Conservation (phyloP, 257 asterid genomes). For the Oldenlandia corymbosa region DNA sequence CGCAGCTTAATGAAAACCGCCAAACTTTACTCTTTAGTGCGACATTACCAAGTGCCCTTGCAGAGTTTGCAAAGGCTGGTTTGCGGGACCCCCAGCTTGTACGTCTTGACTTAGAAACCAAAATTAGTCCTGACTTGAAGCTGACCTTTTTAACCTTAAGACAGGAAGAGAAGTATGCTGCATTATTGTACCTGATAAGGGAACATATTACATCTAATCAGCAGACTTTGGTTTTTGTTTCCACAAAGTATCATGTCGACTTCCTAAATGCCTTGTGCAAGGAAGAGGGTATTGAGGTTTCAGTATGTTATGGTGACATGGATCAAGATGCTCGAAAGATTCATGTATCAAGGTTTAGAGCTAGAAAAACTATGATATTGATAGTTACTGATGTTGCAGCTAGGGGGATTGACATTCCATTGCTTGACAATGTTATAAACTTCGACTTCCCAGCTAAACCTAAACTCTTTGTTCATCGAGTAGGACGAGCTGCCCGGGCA, state of each 20-base stretch:
- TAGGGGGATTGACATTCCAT: constrained; percentile 95
- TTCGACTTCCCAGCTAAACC: constrained; percentile 91
- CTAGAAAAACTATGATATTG: constrained; percentile 83
- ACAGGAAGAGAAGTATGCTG: constrained; percentile 82
- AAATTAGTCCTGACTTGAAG: constrained; percentile 83
- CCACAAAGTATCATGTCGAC: constrained; percentile 93
- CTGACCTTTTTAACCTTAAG: constrained; percentile 75
- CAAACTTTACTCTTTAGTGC: constrained; percentile 95
- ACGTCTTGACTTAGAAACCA: constrained; percentile 89
- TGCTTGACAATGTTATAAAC: constrained; percentile 90
- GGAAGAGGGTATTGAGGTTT: constrained; percentile 83
- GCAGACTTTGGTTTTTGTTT: constrained; percentile 78
- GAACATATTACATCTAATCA: constrained; percentile 63
- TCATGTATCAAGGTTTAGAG: constrained; percentile 66
- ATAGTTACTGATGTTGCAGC: constrained; percentile 98
- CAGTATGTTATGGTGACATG: constrained; percentile 97
- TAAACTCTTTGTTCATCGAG: constrained; percentile 94
- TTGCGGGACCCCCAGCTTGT: constrained; percentile 90
- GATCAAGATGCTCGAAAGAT: constrained; percentile 93
- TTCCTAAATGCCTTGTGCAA: constrained; percentile 53
- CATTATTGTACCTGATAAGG: constrained; percentile 70
- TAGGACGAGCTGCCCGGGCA: constrained; percentile 99
- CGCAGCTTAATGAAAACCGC: constrained; percentile 71
- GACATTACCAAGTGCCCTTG: constrained; percentile 90
- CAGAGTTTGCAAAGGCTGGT: constrained; percentile 97